Conservation (phyloP, 169 alveolate species). For the Babesia ovata region DNA sequence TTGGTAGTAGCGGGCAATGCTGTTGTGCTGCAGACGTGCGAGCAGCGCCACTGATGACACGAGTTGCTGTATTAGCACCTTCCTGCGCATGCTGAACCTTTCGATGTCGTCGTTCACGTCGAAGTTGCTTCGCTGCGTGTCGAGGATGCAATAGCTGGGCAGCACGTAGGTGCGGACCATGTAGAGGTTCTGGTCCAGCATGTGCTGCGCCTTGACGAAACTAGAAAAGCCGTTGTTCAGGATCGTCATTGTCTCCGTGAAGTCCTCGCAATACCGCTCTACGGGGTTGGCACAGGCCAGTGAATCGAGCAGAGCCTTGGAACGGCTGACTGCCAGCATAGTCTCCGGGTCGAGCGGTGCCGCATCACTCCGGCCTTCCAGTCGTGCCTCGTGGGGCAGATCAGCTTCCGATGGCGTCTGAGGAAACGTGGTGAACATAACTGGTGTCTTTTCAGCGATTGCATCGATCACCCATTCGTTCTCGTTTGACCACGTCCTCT, state of each 20-base stretch:
- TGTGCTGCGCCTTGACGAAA: slow-evolving; percentile 46
- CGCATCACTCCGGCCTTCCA: neutral
- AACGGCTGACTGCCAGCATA: slow-evolving; percentile 8
- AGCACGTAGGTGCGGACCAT: slow-evolving; percentile 27
- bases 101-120: slow-evolving; percentile 28
- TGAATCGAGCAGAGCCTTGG: neutral
- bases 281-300: slow-evolving; percentile 4
- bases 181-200: slow-evolving; percentile 62
- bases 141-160: slow-evolving; percentile 51
- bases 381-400: neutral
- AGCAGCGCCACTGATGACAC: slow-evolving; percentile 46
- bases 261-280: slow-evolving; percentile 45
- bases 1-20: slow-evolving; percentile 65
- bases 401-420: neutral
- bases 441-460: neutral
- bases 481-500: slow-evolving; percentile 9
- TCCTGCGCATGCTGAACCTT: slow-evolving; percentile 15
- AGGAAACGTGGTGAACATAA: neutral
- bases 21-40: slow-evolving; percentile 59
- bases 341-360: slow-evolving; percentile 20
- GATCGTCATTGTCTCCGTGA: slow-evolving; percentile 31
- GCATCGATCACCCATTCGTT: neutral
- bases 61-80: slow-evolving; percentile 31
- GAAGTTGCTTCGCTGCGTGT: slow-evolving; percentile 6
- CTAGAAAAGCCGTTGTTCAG: slow-evolving; percentile 6